Base-by-base conservation (phyloP, 129 eudicot species). In the Flaveria sonorensis region DNA sequence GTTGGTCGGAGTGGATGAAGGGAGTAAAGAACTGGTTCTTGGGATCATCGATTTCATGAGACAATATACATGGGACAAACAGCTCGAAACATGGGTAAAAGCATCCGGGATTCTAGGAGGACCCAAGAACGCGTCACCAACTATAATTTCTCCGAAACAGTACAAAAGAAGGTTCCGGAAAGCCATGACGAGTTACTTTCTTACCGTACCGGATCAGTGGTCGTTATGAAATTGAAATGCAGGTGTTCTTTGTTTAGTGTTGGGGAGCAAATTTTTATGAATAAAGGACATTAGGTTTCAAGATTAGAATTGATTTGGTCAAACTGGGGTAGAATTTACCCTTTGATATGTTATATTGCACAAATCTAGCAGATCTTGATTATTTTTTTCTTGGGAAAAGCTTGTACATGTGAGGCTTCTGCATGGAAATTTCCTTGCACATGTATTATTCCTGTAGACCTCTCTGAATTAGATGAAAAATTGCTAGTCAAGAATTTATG, bases 21-120 rank as follows among this genome's bases (percentile, higher is more conserved):
- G 86, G 70, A 57, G 82, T 75, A 83, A 88, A 76, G 96, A 95
- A 86, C 82, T 95, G 74, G 97, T 95, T 12, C 63, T 95, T 1
- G 99, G 99, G 55, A 95, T 95, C 26, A 95, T 95, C 6, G 99
- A 95, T 84, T 95, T 83, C 79, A 91, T 95, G 97, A 80, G 99
- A 70, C 97, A 95, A n/a, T 95, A 95, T 68, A 91, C 99, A 8
- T 95, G 99, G 99, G 99, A 95, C 87, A 95, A 95, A 80, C 99
- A 91, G 45, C 82, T 95, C 40, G 99, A 95, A 83, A 95, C 97
- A 21, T 95, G 99, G 99, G 99, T 91, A 19, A 95, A 95, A 86
- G 97, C 96, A 12, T 89, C 97, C 3, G 98, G 98, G 6, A 91
- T 94, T 43, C 83, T 95, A 11, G 99, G 99, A 10, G 99, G 99